Percentiles rank a stretch among this genome's conserved stretches.
phyloP scores from a whole-genome alignment of 257 asterid species.

The Echites panduratus region DNA sequence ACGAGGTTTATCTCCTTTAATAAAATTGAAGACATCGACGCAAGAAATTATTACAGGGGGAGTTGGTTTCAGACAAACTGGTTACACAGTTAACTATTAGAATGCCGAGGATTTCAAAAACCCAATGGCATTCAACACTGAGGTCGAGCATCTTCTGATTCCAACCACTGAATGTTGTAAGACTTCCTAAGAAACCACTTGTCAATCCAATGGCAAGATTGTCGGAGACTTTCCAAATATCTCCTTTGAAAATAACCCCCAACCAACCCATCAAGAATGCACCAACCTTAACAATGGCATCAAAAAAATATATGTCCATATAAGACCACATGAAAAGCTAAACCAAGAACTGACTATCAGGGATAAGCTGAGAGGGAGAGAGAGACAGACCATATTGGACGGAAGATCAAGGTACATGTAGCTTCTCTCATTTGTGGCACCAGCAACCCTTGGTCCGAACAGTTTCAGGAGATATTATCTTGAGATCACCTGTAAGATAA shows the following conservation, averaged over 20 bases:
- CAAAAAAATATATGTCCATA: not conserved
- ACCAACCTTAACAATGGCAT: conserved; percentile 50
- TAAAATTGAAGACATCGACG: no score
- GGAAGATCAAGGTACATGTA: conserved; percentile 89
- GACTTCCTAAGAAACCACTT: conserved; percentile 92
- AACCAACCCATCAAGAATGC: conserved; percentile 97
- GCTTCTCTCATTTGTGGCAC: conserved; percentile 66
- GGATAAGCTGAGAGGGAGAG: conserved; percentile 12
- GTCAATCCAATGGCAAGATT: conserved; percentile 69
- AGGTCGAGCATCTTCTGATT: conserved; percentile 88
- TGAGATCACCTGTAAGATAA: conserved; percentile 48
- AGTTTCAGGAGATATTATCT: conserved; percentile 68
- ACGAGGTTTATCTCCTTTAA: not conserved
- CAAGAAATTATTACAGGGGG: no score
- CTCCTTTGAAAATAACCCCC: conserved; percentile 75
- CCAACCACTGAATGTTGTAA: conserved; percentile 98
- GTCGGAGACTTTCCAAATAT: conserved; percentile 51
- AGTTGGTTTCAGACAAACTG: no score
- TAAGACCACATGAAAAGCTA: no score
- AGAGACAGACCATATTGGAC: conserved; percentile 64
- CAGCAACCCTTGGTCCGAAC: conserved; percentile 62
- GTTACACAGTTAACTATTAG: conserved; percentile 43
- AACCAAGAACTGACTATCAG: no score
- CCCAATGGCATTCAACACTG: conserved; percentile 64
- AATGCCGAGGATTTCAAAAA: conserved; percentile 63